Evolutionary conservation across 768 basidiomycete species (phyloP), one percentile per base, ranked within the genome.

Genomic region (Trametes gibbosa): DNA sequence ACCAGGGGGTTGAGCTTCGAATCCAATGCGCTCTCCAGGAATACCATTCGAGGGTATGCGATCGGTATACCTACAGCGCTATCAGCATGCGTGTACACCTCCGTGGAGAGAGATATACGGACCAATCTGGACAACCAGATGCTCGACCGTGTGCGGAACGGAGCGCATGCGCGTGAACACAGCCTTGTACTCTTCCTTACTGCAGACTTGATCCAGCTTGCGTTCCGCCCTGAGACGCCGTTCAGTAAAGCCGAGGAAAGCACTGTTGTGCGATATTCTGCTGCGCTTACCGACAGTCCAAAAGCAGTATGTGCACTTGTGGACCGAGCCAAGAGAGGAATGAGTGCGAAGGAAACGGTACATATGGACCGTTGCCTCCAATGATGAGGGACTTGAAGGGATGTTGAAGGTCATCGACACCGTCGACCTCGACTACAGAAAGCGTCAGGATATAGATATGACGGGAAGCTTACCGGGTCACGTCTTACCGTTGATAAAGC

Each of bases 11-110:
- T 98, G 50, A 88, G 78, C 72, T 89, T 94, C 29, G 84, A 86
- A 43, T 89, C 89, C 25, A 98, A 74, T 8, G 88, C 82, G 23
- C 74, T 76, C 71, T 91, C 96, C 62, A 97, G 74, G 71, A 96
- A 95, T 2, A 91, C 90, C 85, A 95, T 86, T 50, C 95, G 87
- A 29, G 96, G 96, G 70, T 98, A 98, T 5, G 92, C 92, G 61
- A 94, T 87, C 0, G 89, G 90, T 53, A 91, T 83, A 1, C 86
- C 86, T 87, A 53, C 40, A 51, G 41, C 37, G 17, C 9, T 47
- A 1, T 10, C 42, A 48, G 16, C 14, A 14, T 47, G 9, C 46
- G 27, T 50, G 29, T 47, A 21, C 1, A 17, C n/a, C 14, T 29
- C 24, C 14, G 8, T 25, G 1, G 17, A 8, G 40, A 32, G 40